These are phyloP conservation scores for Aspergillus clavatus DNA, from an alignment of 2,329 filamentous ascomycete genomes.

Conservation along the genomic window DNA sequence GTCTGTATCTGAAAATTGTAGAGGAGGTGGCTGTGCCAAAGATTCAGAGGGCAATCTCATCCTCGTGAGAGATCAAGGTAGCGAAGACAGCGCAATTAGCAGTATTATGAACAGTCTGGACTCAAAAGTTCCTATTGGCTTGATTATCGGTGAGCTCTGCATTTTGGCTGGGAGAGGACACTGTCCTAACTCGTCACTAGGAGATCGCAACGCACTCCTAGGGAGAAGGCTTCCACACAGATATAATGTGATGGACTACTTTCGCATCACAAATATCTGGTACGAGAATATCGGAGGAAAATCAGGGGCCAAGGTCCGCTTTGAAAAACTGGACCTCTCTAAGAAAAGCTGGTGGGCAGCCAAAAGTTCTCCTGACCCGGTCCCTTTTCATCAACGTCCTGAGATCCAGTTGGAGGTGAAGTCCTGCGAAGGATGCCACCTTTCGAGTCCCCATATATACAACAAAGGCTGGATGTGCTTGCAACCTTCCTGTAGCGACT, in stretches of 20 bases:
- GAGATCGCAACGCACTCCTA: slow-evolving; percentile 48
- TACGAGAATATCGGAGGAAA: slow-evolving; percentile 48
- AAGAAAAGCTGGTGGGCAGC: slow-evolving; percentile 57
- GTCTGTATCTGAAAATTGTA: slow-evolving; percentile 23
- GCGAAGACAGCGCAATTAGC: slow-evolving; percentile 32
- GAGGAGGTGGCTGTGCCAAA: slow-evolving; percentile 51
- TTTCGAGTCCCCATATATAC: slow-evolving; percentile 32
- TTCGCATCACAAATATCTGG: slow-evolving; percentile 66
- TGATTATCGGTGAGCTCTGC: slow-evolving; percentile 49
- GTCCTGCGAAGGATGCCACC: slow-evolving; percentile 41
- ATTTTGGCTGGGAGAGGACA: not conserved
- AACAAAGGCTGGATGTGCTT: slow-evolving; percentile 57
- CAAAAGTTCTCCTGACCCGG: slow-evolving; percentile 24
- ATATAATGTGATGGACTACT: slow-evolving; percentile 65
- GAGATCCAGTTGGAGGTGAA: slow-evolving; percentile 16
- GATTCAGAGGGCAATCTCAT: slow-evolving; percentile 46
- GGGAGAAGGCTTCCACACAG: slow-evolving; percentile 50
- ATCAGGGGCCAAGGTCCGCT: slow-evolving; percentile 53
- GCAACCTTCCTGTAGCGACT: slow-evolving; percentile 46
- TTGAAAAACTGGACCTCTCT: slow-evolving; percentile 57
- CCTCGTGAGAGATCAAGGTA: slow-evolving; percentile 45
- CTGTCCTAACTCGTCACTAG: slow-evolving; percentile 34
- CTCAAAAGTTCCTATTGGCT: slow-evolving; percentile 48
- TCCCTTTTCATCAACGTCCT: slow-evolving; percentile 26
- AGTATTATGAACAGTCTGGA: slow-evolving; percentile 46